These are phyloP conservation scores for Nothomitra cinnamomea DNA, from an alignment of 2,329 filamentous ascomycete genomes.

Conservation along the genomic window DNA sequence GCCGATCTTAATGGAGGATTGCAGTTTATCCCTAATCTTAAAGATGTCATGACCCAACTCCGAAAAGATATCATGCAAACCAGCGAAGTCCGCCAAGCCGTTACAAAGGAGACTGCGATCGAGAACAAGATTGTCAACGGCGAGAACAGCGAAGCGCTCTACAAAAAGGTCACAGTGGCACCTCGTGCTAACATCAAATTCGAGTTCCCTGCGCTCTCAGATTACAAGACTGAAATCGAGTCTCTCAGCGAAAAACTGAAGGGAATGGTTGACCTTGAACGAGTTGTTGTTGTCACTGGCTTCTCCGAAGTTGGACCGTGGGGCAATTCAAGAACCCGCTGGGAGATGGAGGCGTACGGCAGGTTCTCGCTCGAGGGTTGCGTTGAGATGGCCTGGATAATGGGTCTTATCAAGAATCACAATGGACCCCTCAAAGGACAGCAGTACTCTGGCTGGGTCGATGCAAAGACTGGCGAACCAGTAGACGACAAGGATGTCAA, in stretches of 20 bases:
- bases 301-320: slow-evolving; percentile 93
- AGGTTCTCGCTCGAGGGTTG: slow-evolving; percentile 96
- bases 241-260: slow-evolving; percentile 78
- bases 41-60: slow-evolving; percentile 82
- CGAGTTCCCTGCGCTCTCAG: slow-evolving; percentile 75
- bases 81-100: slow-evolving; percentile 80
- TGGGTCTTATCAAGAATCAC: slow-evolving; percentile 98
- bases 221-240: slow-evolving; percentile 82
- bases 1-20: slow-evolving; percentile 95
- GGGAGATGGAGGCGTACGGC: slow-evolving; percentile 98
- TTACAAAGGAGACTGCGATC: slow-evolving; percentile 86
- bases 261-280: slow-evolving; percentile 97
- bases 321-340: slow-evolving; percentile 95
- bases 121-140: slow-evolving; percentile 98
- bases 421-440: slow-evolving; percentile 93
- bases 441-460: slow-evolving; percentile 92
- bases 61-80: slow-evolving; percentile 92
- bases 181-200: slow-evolving; percentile 97
- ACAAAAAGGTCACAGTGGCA: slow-evolving; percentile 86
- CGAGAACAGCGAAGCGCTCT: slow-evolving; percentile 76
- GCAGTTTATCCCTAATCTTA: slow-evolving; percentile 92
- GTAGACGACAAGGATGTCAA: slow-evolving; percentile 98
- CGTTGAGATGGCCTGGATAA: slow-evolving; percentile 99
- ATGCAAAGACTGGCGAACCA: slow-evolving; percentile 82
- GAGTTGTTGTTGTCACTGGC: slow-evolving; percentile 92